phyloP scores from a whole-genome alignment of 2,329 filamentous ascomycete species.

The Polytolypa hystricis region DNA sequence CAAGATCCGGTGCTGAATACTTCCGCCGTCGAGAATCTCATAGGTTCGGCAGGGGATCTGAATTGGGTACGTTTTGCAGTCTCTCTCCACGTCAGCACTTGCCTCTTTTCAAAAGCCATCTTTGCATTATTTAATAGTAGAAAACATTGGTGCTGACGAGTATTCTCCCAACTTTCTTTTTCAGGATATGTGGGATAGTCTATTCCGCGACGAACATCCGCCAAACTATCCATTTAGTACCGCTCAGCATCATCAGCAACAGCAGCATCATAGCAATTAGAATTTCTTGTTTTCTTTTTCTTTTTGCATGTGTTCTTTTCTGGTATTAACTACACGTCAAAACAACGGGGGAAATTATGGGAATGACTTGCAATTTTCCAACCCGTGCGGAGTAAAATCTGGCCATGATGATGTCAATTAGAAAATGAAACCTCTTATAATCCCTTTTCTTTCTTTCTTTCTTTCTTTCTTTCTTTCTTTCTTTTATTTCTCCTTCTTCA shows the following conservation, averaged over 20 bases:
- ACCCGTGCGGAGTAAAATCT: too few species aligned
- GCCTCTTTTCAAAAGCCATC: background rate
- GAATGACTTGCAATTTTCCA: background rate
- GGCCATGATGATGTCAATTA: too few species aligned
- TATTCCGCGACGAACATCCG: background rate
- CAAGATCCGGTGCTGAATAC: too few species aligned
- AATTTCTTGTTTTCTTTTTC: background rate
- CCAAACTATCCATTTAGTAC: background rate
- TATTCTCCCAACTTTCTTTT: background rate
- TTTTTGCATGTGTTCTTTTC: background rate
- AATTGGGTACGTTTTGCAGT: constrained; percentile 3
- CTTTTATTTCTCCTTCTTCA: too few species aligned
- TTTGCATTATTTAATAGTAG: background rate
- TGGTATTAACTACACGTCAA: background rate
- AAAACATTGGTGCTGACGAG: too few species aligned
- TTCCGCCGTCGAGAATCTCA: background rate
- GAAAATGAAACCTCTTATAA: too few species aligned
- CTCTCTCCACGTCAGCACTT: background rate
- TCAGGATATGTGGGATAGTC: constrained; percentile 1
- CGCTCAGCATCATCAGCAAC: background rate
- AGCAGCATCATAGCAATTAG: background rate
- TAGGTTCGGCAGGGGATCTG: background rate
- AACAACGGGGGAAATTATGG: background rate
- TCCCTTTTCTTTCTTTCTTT: too few species aligned
- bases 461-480: too few species aligned